Base-by-base conservation (phyloP, 768 basidiomycete species). In the Holtermannia corniformis region DNA sequence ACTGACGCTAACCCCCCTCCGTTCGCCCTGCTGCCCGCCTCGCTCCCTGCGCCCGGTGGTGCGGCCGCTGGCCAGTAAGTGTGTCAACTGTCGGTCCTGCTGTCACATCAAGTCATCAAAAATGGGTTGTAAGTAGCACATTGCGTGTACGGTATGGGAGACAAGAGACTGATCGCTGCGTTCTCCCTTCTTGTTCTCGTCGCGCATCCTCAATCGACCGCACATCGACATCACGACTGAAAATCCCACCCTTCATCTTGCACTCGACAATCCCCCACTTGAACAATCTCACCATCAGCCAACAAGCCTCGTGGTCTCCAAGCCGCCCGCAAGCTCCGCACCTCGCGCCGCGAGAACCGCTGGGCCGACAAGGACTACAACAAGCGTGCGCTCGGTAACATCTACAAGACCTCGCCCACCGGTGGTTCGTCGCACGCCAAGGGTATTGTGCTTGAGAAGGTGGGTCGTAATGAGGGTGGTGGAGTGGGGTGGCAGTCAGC, bases 291-390 rank as follows among this genome's bases (percentile, higher is more conserved):
- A 37, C 12, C 21, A 42, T 28, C 60, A 92, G 89, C 91, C 73
- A 91, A 92, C 82, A 95, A 96, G 87, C 92, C 92, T 74, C 86
- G 92, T 80, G 92, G 92, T 78, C 83, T 96, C 71, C 89, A 93
- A 79, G 93, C 93, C 68, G 93, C 91, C 72, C 87, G 95, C 76
- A 96, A 96, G 78, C 87, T 99, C 72, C 86, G 92, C 71, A 92
- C 80, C 69, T 80, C 83, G 77, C 85, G 95, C 66, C 82, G 89
- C 63, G 86, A 85, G 75, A 95, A 96, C 80, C 86, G 93, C 76
- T 99, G 95, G 95, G 93, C 93, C 78, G 92, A 97, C 77, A 93
- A 93, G 77, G 78, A 83, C 43, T 99, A 97, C 80, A 99, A 97
- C 83, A 99, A 97, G 78, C 87, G 95, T 72, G 95, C 95, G 54